Evolutionary conservation across 163 green algal genomes (phyloP), one percentile per base, ranked within the genome.

Genomic region (Chloromonas sp.): DNA sequence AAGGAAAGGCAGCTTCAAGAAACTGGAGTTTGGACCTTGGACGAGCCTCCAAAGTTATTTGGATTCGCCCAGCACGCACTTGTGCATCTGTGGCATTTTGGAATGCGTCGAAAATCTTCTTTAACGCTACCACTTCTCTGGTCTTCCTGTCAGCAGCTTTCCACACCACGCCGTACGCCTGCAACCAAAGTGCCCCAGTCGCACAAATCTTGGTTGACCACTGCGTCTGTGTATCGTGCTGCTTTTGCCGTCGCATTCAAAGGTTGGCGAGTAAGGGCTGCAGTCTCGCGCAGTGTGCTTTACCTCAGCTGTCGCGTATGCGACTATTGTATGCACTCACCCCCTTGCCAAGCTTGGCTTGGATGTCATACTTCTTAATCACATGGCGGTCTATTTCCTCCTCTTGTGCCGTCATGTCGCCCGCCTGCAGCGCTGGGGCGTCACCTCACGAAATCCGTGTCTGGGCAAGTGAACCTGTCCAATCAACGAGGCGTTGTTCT

Each of bases 21-120:
- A 74, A 74, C 66, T 5, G 66, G 11, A 74, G 5, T 11, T 74
- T 74, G 66, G 66, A 74, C 5, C 66, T 11, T 74, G 5, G 5
- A 5, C 66, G 5, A 11, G 5, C 66, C 66, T 5, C 66, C 66
- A 11, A 5, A 74, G 66, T 5, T 74, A 11, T 5, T 11, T 5
- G 11, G 66, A 5, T 5, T 36, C 36, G 36, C 36, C 36, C 36
- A 36, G 36, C 36, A 3, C 13, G 14, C 60, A 98, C 96, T 94
- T 99, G 96, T 11, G 97, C 97, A 88, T 99, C 97, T 58, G 97
- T 99, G 74, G 95, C 93, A 82, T 99, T 99, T 86, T 99, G 97
- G 85, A 99, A 99, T 0, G 97, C 97, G 85, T 99, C 97, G 85
- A 99, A 99, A 61, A 99, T 99, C 86, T 99, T 99, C 87, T 99